Evolutionary conservation across 2,329 filamentous ascomycete genomes (phyloP).

Genomic region (Aspergillus sp.): DNA sequence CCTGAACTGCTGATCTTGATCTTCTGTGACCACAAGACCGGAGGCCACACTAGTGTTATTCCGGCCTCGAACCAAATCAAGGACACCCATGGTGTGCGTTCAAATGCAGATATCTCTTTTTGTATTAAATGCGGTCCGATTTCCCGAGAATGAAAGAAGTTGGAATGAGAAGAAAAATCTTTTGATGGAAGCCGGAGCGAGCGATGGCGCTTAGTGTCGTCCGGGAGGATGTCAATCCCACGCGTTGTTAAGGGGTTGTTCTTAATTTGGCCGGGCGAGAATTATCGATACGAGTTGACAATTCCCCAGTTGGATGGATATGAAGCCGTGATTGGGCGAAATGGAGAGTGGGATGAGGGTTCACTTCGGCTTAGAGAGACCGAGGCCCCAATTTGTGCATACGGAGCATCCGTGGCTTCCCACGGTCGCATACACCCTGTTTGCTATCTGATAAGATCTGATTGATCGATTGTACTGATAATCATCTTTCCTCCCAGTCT

Average conservation of each 20-base stretch:
- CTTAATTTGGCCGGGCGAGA: not conserved
- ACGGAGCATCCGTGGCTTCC: not conserved
- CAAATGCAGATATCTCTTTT: not conserved
- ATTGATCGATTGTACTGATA: not conserved
- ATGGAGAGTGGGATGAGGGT: not conserved
- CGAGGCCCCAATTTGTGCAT: not conserved
- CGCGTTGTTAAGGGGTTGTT: not conserved
- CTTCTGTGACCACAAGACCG: not conserved
- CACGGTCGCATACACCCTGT: not conserved
- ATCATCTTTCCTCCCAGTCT: not conserved
- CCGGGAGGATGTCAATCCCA: not conserved
- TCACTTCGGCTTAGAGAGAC: not conserved
- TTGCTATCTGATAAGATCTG: not conserved
- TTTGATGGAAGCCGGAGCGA: not conserved
- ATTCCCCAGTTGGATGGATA: not conserved
- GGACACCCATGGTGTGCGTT: conserved; percentile 3
- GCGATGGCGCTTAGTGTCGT: not conserved
- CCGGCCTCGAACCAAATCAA: conserved; percentile 4
- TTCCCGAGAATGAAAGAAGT: not conserved
- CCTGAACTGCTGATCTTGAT: not conserved
- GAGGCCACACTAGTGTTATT: not conserved
- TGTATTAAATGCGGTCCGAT: not conserved
- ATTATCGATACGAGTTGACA: not conserved
- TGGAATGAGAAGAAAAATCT: not conserved
- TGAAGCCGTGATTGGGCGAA: not conserved